Evolutionary conservation across 2,329 filamentous ascomycete species (phyloP), one percentile per base, ranked within the genome.

Genomic region (Akanthomyces uredinophilus): DNA sequence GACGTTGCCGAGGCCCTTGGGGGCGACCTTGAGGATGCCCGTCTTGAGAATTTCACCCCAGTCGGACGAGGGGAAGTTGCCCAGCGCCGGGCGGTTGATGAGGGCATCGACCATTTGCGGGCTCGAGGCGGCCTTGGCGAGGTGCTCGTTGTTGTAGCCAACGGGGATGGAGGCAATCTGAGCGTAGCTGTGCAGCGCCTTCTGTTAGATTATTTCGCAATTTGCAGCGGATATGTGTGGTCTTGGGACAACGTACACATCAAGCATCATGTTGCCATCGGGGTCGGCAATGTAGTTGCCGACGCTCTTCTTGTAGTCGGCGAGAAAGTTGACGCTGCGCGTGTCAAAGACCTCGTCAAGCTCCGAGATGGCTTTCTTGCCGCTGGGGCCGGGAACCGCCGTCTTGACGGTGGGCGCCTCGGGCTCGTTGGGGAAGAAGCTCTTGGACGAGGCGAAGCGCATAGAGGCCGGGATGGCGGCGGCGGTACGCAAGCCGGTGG

Each of bases 111-210:
- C 79, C 91, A 96, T 96, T 70, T 93, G 89, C 27, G 88, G 87
- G 61, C 88, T 89, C 65, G 84, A 83, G 29, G 91, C 90, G 39
- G 87, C 87, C 69, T 86, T 81, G 67, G 85, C 79, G 65, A 96
- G 83, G 66, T 82, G 77, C 7, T 91, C 87, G 79, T 96, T 96
- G 83, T 94, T 96, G 84, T 96, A 96, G 64, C 92, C 92, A 51
- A 96, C 82, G 4, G 92, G 90, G 69, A 96, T 96, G 47, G 91
- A 96, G 65, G 92, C 92, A 71, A 96, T 96, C 77, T 96, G 92
- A 57, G 92, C 90, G 72, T 94, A 94, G 63, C 87, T 89, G 67
- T 3, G 20, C 27, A 24, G 5, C 20, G 14, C 4, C 8, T 14
- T 20, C 20, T 50, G 35, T 59, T 43, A 59, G 46, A 24, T 35